phyloP scores from a whole-genome alignment of 2,329 filamentous ascomycete genomes.

The Diaporthe nobilis region DNA sequence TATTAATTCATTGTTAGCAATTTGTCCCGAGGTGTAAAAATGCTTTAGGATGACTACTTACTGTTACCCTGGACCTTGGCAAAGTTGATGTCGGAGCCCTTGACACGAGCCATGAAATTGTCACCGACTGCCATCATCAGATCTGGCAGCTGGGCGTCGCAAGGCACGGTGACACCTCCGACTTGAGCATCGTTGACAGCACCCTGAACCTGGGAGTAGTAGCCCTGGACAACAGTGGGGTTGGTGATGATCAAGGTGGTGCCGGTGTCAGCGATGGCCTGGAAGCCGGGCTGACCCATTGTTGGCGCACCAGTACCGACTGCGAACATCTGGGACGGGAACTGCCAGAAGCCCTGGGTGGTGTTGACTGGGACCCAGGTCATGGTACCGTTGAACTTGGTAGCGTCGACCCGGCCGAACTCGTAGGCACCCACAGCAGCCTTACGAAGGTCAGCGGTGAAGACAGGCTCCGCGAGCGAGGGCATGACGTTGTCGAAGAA shows the following conservation, averaged over 20 bases:
- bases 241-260: slow-evolving; percentile 76
- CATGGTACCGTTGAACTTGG: slow-evolving; percentile 74
- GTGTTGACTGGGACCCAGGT: slow-evolving; percentile 73
- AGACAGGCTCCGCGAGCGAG: slow-evolving; percentile 74
- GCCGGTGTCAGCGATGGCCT: slow-evolving; percentile 70
- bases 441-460: slow-evolving; percentile 78
- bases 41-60: slow-evolving; percentile 51
- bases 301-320: slow-evolving; percentile 62
- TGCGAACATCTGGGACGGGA: slow-evolving; percentile 69
- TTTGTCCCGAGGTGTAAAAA: neutral
- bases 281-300: slow-evolving; percentile 53
- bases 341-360: slow-evolving; percentile 78
- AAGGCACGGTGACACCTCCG: slow-evolving; percentile 64
- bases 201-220: slow-evolving; percentile 63
- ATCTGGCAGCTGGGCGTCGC: slow-evolving; percentile 61
- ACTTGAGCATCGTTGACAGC: slow-evolving; percentile 56
- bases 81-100: slow-evolving; percentile 68
- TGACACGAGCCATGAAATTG: slow-evolving; percentile 68
- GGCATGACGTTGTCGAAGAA: slow-evolving; percentile 80
- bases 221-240: slow-evolving; percentile 62
- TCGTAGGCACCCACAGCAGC: slow-evolving; percentile 76
- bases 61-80: slow-evolving; percentile 63
- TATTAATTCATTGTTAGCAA: slow-evolving; percentile 45
- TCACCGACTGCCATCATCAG: slow-evolving; percentile 70
- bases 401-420: slow-evolving; percentile 78